phyloP scores from a whole-genome alignment of 2,329 filamentous ascomycete species.

The Teratosphaeria nubilosa region DNA sequence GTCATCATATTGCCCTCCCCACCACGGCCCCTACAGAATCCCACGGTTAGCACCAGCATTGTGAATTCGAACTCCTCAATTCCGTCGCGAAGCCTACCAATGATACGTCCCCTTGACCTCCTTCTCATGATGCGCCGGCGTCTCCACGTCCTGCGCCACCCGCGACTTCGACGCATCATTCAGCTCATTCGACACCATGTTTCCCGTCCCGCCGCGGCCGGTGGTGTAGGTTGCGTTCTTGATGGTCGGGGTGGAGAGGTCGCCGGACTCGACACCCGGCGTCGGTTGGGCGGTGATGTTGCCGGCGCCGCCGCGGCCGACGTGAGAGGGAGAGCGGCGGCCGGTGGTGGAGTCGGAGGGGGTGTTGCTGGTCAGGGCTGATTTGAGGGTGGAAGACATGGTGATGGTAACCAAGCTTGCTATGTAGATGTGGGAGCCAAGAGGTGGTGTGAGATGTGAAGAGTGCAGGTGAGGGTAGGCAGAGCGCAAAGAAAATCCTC shows the following conservation, averaged over 20 bases:
- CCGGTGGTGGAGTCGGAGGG: neutral
- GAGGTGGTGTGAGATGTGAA: no score
- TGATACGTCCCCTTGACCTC: slow-evolving; percentile 53
- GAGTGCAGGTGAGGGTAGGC: neutral
- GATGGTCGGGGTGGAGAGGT: slow-evolving; percentile 72
- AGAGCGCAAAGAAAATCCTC: no score
- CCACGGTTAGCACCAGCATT: neutral
- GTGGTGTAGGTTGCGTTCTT: slow-evolving; percentile 81
- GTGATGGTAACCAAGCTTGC: no score
- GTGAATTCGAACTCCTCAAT: no score
- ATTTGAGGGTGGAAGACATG: neutral
- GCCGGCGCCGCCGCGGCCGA: slow-evolving; percentile 63
- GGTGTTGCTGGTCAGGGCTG: neutral
- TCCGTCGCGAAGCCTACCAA: slow-evolving; percentile 25
- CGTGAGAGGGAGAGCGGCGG: slow-evolving; percentile 30
- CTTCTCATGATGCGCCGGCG: slow-evolving; percentile 35
- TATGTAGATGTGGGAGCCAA: no score
- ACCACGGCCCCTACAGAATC: slow-evolving; percentile 46
- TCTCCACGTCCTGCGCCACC: slow-evolving; percentile 70
- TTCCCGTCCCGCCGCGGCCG: slow-evolving; percentile 72
- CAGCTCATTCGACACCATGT: slow-evolving; percentile 73
- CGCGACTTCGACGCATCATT: slow-evolving; percentile 57
- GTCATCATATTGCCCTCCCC: slow-evolving; percentile 58
- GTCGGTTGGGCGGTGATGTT: slow-evolving; percentile 36
- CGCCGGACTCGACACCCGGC: slow-evolving; percentile 33